Percentiles rank a stretch among this genome's conserved stretches.
Conservation (phyloP, 805 yeast genomes). For the Kodamaea lidongshanica region DNA sequence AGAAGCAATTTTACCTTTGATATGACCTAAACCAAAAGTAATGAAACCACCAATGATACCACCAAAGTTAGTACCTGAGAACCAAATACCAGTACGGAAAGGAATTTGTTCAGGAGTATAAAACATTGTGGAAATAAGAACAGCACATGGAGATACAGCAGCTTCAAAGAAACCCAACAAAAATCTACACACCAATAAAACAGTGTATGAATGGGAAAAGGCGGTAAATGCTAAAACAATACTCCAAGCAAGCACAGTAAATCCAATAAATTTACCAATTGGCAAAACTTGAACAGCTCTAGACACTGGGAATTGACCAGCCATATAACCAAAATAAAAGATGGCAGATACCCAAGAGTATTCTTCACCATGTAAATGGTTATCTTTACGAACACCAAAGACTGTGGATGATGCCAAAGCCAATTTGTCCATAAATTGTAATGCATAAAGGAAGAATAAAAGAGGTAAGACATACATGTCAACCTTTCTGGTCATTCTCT, state of each 20-base stretch:
- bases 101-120: constrained; percentile 4
- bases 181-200: constrained; percentile 5
- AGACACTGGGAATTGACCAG: constrained; percentile 8
- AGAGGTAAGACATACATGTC: constrained; percentile 7
- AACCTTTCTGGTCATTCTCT: constrained; percentile 7
- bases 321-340: constrained; percentile 9
- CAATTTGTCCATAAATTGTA: constrained; percentile 6
- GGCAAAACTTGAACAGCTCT: constrained; percentile 6
- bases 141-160: constrained; percentile 5
- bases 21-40: constrained; percentile 10
- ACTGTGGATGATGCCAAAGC: constrained; percentile 5
- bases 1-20: constrained; percentile 4
- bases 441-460: constrained; percentile 7
- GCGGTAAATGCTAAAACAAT: constrained; percentile 3
- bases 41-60: constrained; percentile 9
- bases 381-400: constrained; percentile 4
- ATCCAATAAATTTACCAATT: constrained; percentile 8
- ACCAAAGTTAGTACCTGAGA: constrained; percentile 5
- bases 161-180: constrained; percentile 8
- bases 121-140: constrained; percentile 4
- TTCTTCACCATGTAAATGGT: constrained; percentile 1
- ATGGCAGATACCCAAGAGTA: constrained; percentile 10
- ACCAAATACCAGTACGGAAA: constrained; percentile 6
- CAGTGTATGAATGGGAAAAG: constrained; percentile 2
- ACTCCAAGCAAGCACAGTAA: constrained; percentile 8